These are phyloP conservation scores for Lasiosphaeria hispida DNA, from an alignment of 495 filamentous ascomycete genomes.

Conservation along the genomic window DNA sequence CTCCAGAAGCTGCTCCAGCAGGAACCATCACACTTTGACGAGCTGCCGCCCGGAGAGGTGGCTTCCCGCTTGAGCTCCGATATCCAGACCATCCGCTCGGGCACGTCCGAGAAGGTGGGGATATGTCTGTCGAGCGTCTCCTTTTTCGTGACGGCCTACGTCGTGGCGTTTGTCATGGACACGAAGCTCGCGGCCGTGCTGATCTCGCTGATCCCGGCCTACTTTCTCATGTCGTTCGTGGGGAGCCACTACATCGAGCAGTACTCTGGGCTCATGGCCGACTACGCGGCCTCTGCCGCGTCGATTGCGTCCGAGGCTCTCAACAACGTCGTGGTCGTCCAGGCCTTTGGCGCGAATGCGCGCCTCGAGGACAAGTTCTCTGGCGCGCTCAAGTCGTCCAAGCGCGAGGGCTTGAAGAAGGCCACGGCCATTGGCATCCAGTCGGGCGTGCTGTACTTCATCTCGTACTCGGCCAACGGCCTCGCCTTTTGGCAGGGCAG, in stretches of 20 bases:
- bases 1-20: constrained; percentile 57
- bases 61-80: constrained; percentile 59
- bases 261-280: constrained; percentile 52
- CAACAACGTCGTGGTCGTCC: constrained; percentile 47
- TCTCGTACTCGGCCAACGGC: constrained; percentile 46
- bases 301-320: constrained; percentile 48
- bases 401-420: constrained; percentile 56
- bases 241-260: constrained; percentile 61
- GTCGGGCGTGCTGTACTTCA: constrained; percentile 65
- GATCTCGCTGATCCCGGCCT: constrained; percentile 61
- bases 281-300: constrained; percentile 42
- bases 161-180: constrained; percentile 63
- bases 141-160: constrained; percentile 63
- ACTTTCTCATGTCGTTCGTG: constrained; percentile 61
- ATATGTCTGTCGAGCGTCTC: constrained; percentile 56
- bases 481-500: constrained; percentile 68
- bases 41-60: constrained; percentile 56
- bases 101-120: constrained; percentile 67
- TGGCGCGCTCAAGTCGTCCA: constrained; percentile 43
- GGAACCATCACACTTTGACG: constrained; percentile 62
- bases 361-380: constrained; percentile 55
- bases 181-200: constrained; percentile 50
- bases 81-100: constrained; percentile 58
- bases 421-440: constrained; percentile 57
- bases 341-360: constrained; percentile 46